Percentiles rank a stretch among this genome's conserved stretches.
Evolutionary conservation across 202 grass and related monocot genomes (phyloP).

Genomic region (Panicum hallii): DNA sequence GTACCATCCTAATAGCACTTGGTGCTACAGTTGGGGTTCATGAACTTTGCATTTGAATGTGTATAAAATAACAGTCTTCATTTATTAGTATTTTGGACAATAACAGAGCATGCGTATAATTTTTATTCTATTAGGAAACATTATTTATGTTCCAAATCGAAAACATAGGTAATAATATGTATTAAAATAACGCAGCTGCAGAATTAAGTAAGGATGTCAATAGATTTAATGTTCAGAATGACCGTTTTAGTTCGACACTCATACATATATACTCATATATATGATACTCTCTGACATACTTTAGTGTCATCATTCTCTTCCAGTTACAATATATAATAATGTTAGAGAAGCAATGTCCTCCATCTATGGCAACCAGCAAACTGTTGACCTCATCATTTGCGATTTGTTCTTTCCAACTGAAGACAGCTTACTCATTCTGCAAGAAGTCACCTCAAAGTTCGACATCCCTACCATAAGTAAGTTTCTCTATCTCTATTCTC

Average conservation of each 20-base stretch:
- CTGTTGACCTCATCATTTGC: conserved; percentile 55
- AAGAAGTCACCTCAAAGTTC: conserved; percentile 45
- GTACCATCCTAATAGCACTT: too few species aligned
- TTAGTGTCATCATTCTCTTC: background rate
- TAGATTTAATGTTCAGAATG: background rate
- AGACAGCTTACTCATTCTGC: conserved; percentile 53
- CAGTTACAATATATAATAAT: conserved; percentile 41
- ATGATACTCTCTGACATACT: background rate
- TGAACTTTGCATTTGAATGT: too few species aligned
- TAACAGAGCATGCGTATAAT: too few species aligned
- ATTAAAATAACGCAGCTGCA: too few species aligned
- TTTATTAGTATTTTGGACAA: too few species aligned
- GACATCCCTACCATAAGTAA: conserved; percentile 59
- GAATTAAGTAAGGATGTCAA: background rate
- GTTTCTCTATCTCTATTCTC: conserved; percentile 17
- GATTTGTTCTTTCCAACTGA: conserved; percentile 52
- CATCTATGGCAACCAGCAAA: conserved; percentile 41
- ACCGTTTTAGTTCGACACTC: background rate
- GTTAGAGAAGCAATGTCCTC: conserved; percentile 51
- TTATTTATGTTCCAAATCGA: too few species aligned
- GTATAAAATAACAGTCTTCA: too few species aligned
- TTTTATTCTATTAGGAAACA: too few species aligned
- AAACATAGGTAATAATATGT: too few species aligned
- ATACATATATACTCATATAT: background rate
- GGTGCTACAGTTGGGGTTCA: too few species aligned